A percentile compares a stretch with the other conserved stretches of the same genome.
Conservation (phyloP, 768 basidiomycete species). For the Rhodotorula sphaerocarpa region DNA sequence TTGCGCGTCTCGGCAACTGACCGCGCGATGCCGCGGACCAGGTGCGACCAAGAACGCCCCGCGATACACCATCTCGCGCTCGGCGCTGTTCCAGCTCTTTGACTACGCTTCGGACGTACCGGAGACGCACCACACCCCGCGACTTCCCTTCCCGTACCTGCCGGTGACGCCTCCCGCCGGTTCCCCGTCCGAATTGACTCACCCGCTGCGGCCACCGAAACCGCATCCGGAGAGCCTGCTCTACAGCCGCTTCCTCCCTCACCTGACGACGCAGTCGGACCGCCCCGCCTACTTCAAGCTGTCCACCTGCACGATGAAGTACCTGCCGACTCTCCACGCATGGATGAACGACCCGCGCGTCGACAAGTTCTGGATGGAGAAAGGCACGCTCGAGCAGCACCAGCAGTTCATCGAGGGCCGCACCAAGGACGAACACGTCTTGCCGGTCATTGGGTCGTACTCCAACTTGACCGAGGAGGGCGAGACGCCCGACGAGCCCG, state of each 20-base stretch:
- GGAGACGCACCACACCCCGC: slow-evolving; percentile 11
- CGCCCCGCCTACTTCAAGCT: slow-evolving; percentile 26
- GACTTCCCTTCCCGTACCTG: slow-evolving; percentile 18
- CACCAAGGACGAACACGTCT: slow-evolving; percentile 13
- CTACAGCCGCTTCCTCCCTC: slow-evolving; percentile 32
- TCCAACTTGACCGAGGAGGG: background rate
- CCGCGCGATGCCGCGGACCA: background rate
- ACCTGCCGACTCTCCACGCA: slow-evolving; percentile 20
- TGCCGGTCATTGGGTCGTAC: slow-evolving; percentile 29
- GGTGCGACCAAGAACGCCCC: slow-evolving; percentile 15
- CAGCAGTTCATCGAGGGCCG: slow-evolving; percentile 17
- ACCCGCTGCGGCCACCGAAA: slow-evolving; percentile 32
- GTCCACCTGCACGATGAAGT: slow-evolving; percentile 13
- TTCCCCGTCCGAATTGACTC: slow-evolving; percentile 10
- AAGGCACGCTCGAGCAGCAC: slow-evolving; percentile 26
- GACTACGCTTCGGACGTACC: slow-evolving; percentile 19
- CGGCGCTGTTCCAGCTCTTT: slow-evolving; percentile 30
- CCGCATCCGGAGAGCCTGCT: slow-evolving; percentile 6
- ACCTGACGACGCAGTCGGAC: slow-evolving; percentile 8
- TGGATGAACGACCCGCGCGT: slow-evolving; percentile 36
- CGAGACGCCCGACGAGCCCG: slow-evolving; percentile 11
- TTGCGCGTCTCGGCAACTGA: no score
- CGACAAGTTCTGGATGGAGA: slow-evolving; percentile 33
- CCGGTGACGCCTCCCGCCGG: slow-evolving; percentile 4
- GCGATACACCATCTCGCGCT: slow-evolving; percentile 19